Evolutionary conservation across 129 eudicot species (phyloP), one percentile per base, ranked within the genome.

Genomic region (Chrysanthemum lavandulifolium): DNA sequence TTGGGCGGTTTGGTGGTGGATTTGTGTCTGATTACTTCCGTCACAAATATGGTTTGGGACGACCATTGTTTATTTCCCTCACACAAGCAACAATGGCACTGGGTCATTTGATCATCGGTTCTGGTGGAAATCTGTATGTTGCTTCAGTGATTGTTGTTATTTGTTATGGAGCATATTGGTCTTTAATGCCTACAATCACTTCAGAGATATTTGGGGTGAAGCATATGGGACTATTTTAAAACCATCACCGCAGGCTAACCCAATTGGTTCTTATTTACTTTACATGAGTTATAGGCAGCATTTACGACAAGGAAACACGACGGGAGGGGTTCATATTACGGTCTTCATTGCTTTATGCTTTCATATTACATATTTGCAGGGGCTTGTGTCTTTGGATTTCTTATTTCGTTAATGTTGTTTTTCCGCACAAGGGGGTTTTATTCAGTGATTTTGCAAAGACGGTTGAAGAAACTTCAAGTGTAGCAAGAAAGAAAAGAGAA

Each of bases 81-180:
- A 86, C 96, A 6, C 88, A 86, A 21, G 88, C 82, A 36, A 52
- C 83, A 29, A 90, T 94, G 97, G 76, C 84, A 2, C 84, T 29
- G 0, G 97, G 99, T 25, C 90, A 94, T 68, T 19, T 90, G 19
- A 77, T 88, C 18, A 84, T 94, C 3, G 97, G 91, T 0, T 86
- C 82, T 40, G 96, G 96, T 33, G 97, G 97, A 23, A 94, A 88
- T 74, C 74, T 94, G 45, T 94, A 88, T 45, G 50, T 90, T 13
- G 96, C 96, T 13, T 79, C 97, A 2, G 75, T 94, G 7, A 76
- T 94, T 11, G 96, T 90, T 4, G 97, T 97, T 9, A 67, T 90
- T 27, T 90, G 98, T 52, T 84, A 94, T 31, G 98, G 97, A 29
- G 79, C 96, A 21, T 96, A 86, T 7, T 94, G 98, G 98, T 90